Conservation (phyloP, 768 basidiomycete genomes). For the Tylopilus subfusipes region DNA sequence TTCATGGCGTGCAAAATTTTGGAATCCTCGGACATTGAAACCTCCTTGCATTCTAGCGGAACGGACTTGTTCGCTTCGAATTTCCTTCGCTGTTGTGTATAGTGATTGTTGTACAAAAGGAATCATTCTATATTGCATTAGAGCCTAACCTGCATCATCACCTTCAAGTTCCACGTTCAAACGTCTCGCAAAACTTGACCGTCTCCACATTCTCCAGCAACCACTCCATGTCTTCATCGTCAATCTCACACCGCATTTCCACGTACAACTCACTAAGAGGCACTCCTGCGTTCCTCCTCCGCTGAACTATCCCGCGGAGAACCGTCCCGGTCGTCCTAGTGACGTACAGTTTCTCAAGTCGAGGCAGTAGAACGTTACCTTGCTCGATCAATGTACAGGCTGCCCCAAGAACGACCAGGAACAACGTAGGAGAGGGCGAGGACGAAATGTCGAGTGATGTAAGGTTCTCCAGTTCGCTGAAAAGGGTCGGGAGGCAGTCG, state of each 20-base stretch:
- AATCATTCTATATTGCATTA: no score
- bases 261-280: not conserved
- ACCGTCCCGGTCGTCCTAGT: not conserved
- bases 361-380: not conserved
- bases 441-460: constrained; percentile 32
- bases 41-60: not conserved
- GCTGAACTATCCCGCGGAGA: not conserved
- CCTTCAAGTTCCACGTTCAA: no score
- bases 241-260: no score
- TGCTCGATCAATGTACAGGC: not conserved
- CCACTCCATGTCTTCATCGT: no score
- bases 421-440: not conserved
- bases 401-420: not conserved
- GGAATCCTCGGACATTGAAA: not conserved
- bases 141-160: no score
- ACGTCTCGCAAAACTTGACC: no score
- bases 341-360: not conserved
- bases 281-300: not conserved
- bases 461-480: constrained; percentile 47
- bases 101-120: no score
- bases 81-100: no score
- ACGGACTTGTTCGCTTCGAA: no score
- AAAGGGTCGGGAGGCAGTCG: constrained; percentile 31
- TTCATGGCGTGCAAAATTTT: not conserved
- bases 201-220: no score